These are phyloP conservation scores for Solanum gandarillasii DNA, from an alignment of 257 asterid species.

Conservation along the genomic window DNA sequence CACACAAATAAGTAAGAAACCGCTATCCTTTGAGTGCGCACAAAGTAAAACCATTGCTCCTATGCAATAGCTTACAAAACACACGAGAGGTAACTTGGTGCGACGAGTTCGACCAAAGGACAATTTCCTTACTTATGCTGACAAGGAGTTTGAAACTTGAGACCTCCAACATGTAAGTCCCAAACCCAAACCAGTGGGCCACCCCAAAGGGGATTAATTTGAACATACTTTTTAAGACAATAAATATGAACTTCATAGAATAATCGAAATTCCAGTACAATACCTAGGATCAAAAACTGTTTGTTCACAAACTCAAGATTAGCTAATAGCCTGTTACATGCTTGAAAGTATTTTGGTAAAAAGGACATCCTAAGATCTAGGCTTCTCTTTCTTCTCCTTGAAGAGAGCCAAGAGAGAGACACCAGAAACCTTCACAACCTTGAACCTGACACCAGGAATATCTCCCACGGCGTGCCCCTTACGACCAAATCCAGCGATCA, in stretches of 20 bases:
- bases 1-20: too few species aligned
- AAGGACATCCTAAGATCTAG: constrained; percentile 36
- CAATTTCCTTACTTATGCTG: too few species aligned
- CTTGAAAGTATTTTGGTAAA: background rate
- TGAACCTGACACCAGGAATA: constrained; percentile 79
- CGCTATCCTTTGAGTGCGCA: too few species aligned
- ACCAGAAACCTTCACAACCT: constrained; percentile 83
- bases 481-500: constrained; percentile 89
- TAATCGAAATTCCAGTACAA: constrained; percentile 12
- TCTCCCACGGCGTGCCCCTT: constrained; percentile 87
- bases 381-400: constrained; percentile 71
- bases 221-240: background rate
- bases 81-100: too few species aligned
- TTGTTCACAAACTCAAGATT: constrained; percentile 1
- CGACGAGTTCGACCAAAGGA: too few species aligned
- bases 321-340: background rate
- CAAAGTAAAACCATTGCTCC: too few species aligned
- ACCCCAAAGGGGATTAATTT: background rate
- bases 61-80: too few species aligned
- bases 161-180: too few species aligned
- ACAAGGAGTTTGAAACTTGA: too few species aligned
- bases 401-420: constrained; percentile 66
- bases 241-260: background rate
- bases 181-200: too few species aligned
- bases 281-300: constrained; percentile 3